phyloP scores from a whole-genome alignment of 495 filamentous ascomycete species.

The Lepidopterella palustris region DNA sequence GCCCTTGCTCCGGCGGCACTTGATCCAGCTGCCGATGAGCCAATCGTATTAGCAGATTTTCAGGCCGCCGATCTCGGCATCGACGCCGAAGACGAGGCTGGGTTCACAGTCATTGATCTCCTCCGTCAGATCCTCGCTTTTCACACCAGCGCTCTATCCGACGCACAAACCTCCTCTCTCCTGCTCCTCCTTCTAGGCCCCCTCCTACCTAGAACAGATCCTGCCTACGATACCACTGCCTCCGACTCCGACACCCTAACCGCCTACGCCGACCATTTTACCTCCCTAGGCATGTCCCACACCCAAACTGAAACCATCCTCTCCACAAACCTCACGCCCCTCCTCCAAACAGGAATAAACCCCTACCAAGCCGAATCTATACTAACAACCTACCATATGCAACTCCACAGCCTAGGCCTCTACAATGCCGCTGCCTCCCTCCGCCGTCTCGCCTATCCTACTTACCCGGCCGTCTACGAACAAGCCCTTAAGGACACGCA shows the following conservation, averaged over 20 bases:
- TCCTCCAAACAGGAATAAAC: conserved; percentile 30
- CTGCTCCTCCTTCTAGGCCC: conserved; percentile 33
- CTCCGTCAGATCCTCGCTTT: conserved; percentile 30
- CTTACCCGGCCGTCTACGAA: conserved; percentile 36
- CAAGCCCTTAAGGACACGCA: conserved; percentile 31
- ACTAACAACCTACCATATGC: conserved; percentile 37
- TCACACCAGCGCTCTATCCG: conserved; percentile 23
- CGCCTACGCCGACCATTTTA: conserved; percentile 24
- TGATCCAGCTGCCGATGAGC: conserved; percentile 20
- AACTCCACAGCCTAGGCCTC: conserved; percentile 30
- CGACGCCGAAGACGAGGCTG: conserved; percentile 23
- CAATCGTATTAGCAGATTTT: conserved; percentile 28
- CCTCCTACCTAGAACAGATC: conserved; percentile 29
- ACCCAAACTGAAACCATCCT: conserved; percentile 23
- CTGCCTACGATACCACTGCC: conserved; percentile 14
- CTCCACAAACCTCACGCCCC: conserved; percentile 19
- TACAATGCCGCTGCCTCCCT: conserved; percentile 31
- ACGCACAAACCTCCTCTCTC: conserved; percentile 34
- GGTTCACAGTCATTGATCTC: conserved; percentile 30
- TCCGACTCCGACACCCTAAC: conserved; percentile 14
- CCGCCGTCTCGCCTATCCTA: conserved; percentile 34
- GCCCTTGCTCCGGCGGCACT: conserved; percentile 19
- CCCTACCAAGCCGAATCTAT: conserved; percentile 37
- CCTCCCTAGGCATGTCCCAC: conserved; percentile 18
- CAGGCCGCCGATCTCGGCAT: conserved; percentile 13